These are phyloP conservation scores for Penicillium palitans DNA, from an alignment of 2,329 filamentous ascomycete genomes.

Conservation along the genomic window DNA sequence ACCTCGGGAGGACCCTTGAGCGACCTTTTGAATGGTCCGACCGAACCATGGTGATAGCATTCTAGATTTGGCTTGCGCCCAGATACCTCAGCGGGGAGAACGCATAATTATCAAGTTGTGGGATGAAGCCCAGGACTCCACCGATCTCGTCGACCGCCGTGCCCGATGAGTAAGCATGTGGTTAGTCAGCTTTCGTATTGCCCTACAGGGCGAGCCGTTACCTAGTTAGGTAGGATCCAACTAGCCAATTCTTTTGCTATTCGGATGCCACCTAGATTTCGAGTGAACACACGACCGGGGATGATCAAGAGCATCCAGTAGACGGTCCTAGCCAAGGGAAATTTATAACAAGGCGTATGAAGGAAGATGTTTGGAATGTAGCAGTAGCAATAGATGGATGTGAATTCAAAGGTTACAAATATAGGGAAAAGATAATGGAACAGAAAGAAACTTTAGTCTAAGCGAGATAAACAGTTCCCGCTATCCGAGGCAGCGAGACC, in stretches of 20 bases:
- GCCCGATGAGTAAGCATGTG: neutral
- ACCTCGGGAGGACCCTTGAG: conserved; percentile 17
- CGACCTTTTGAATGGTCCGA: neutral
- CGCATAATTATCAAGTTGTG: neutral
- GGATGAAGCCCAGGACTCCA: neutral
- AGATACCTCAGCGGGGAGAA: neutral
- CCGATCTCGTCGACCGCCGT: neutral
- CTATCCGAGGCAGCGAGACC: neutral
- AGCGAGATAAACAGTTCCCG: neutral
- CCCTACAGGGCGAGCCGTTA: too few species aligned
- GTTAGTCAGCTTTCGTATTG: neutral
- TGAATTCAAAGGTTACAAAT: neutral
- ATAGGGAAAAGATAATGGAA: neutral
- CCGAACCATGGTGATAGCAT: conserved; percentile 3
- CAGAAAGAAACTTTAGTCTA: neutral
- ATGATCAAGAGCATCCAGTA: neutral
- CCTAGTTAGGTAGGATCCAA: neutral
- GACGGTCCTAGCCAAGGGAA: too few species aligned
- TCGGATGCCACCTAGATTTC: neutral
- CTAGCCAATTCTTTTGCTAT: neutral
- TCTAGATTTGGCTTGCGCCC: neutral
- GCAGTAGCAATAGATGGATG: neutral
- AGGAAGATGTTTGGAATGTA: neutral
- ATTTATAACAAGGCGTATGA: neutral
- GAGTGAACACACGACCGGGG: neutral